A percentile compares a stretch with the other conserved stretches of the same genome.
phyloP scores from a whole-genome alignment of 768 basidiomycete genomes.

The Auriculariales sp. region DNA sequence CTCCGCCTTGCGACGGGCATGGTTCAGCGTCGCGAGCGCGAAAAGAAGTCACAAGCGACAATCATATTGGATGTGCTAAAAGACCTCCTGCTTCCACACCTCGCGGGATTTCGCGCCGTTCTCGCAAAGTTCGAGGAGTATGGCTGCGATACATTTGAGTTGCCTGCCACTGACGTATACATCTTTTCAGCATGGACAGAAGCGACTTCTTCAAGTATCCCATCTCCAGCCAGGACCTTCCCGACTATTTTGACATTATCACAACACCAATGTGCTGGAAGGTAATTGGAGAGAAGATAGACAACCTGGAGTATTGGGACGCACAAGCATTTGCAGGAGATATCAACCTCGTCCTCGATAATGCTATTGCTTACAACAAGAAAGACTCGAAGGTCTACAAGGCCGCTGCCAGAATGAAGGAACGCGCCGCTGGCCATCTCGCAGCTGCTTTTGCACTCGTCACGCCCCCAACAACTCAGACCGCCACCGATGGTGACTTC shows the following conservation, averaged over 20 bases:
- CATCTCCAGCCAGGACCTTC: constrained; percentile 62
- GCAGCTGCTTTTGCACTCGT: constrained; percentile 11
- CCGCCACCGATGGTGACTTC: neutral
- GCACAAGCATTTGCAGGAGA: constrained; percentile 72
- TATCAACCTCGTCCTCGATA: constrained; percentile 67
- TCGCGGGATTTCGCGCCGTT: constrained; percentile 39
- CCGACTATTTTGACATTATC: constrained; percentile 84
- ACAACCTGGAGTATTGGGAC: constrained; percentile 72
- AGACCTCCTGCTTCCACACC: constrained; percentile 49
- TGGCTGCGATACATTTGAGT: neutral
- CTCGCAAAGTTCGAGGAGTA: constrained; percentile 63
- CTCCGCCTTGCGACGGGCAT: constrained; percentile 53
- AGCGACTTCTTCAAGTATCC: constrained; percentile 69
- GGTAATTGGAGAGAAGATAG: constrained; percentile 67
- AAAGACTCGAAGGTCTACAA: constrained; percentile 56
- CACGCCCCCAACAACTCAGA: neutral
- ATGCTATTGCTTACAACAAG: constrained; percentile 79
- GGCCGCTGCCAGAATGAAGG: constrained; percentile 49
- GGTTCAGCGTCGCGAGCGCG: constrained; percentile 62
- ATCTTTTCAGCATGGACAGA: constrained; percentile 46
- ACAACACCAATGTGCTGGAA: constrained; percentile 81
- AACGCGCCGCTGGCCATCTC: constrained; percentile 24
- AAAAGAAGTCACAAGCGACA: constrained; percentile 59
- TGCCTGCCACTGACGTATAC: neutral
- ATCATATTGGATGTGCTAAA: constrained; percentile 53